Evolutionary conservation across 306 rosid species (phyloP).

Genomic region (Fragaria nilgerrensis): DNA sequence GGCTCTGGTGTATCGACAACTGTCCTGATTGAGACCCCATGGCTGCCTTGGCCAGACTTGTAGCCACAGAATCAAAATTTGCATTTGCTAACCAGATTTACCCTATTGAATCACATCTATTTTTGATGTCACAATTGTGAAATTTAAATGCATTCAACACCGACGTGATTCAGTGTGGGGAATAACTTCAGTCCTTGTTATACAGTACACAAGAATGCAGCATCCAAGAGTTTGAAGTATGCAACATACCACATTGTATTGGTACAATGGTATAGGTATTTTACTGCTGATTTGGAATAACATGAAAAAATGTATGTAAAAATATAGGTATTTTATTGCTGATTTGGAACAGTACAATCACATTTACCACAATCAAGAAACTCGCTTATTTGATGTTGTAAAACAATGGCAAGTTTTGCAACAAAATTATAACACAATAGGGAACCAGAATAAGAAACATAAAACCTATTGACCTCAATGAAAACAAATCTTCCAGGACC

Average conservation of each 20-base stretch:
- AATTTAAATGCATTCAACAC: no score
- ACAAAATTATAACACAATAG: constrained; percentile 9
- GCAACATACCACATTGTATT: background rate
- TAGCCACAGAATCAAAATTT: background rate
- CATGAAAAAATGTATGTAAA: background rate
- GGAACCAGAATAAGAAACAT: constrained; percentile 1
- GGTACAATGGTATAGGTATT: no score
- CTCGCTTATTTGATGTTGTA: constrained; percentile 4
- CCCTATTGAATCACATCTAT: no score
- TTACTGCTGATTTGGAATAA: background rate
- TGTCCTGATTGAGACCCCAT: constrained; percentile 8
- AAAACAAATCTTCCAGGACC: background rate
- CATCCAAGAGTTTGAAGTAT: background rate
- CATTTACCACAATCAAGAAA: constrained; percentile 5
- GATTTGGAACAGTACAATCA: background rate
- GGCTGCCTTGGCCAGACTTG: background rate
- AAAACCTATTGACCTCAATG: constrained; percentile 30
- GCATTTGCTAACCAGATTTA: no score
- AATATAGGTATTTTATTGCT: background rate
- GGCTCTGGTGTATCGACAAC: constrained; percentile 24
- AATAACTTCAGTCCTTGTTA: no score
- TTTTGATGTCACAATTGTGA: no score
- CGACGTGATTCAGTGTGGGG: no score
- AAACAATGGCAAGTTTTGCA: constrained; percentile 6
- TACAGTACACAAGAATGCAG: background rate